Evolutionary conservation across 2,329 filamentous ascomycete genomes (phyloP).

Genomic region (Clarireedia hainanense): DNA sequence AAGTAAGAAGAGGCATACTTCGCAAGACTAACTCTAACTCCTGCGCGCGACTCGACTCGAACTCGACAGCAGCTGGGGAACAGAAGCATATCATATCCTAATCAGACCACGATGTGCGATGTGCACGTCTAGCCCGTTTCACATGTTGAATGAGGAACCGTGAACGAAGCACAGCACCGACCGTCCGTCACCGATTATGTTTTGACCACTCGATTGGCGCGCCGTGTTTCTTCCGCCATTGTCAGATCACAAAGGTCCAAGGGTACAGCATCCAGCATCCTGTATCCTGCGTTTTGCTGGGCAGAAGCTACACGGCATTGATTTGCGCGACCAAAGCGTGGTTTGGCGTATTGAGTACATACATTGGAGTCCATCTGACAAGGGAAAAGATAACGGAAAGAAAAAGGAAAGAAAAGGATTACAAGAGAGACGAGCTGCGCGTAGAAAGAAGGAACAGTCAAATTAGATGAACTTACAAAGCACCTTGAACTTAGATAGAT

Average conservation of each 20-base stretch:
- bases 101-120: too few species aligned
- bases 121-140: too few species aligned
- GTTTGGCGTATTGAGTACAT: not conserved
- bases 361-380: not conserved
- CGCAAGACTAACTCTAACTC: too few species aligned
- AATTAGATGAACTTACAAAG: not conserved
- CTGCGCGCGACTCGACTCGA: too few species aligned
- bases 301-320: not conserved
- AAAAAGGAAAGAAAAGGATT: not conserved
- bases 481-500: too few species aligned
- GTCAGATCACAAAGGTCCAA: not conserved
- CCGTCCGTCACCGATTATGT: not conserved
- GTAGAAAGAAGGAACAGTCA: not conserved
- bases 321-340: not conserved
- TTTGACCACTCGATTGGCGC: not conserved
- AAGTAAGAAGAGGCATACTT: too few species aligned
- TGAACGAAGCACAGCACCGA: not conserved
- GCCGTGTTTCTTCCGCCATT: not conserved
- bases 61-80: too few species aligned
- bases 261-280: not conserved
- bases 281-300: not conserved
- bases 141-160: too few species aligned
- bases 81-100: too few species aligned
- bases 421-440: not conserved
- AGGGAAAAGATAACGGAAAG: not conserved